These are phyloP conservation scores for Mycena citricolor DNA, from an alignment of 1,284 basidiomycete species.

Conservation along the genomic window DNA sequence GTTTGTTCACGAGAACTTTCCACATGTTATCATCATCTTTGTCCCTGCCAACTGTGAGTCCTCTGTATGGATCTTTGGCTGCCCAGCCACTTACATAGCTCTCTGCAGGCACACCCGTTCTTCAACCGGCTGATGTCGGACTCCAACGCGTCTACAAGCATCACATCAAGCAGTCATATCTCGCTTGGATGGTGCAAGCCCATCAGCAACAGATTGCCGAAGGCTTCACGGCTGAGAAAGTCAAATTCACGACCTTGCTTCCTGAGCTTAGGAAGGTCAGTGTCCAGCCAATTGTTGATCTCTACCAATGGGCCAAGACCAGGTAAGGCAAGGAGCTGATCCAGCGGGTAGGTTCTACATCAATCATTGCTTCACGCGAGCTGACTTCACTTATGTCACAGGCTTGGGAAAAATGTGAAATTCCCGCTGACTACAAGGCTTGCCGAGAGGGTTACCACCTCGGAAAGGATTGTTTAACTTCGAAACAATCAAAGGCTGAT, in stretches of 20 bases:
- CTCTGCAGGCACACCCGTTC: constrained; percentile 16
- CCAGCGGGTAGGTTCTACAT: constrained; percentile 12
- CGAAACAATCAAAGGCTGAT: constrained; percentile 15
- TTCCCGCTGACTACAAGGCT: constrained; percentile 4
- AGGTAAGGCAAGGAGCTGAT: constrained; percentile 24
- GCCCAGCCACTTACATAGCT: constrained; percentile 5
- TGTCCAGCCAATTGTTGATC: constrained; percentile 23
- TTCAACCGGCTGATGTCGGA: constrained; percentile 25
- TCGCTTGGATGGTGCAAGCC: not conserved
- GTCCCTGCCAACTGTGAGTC: constrained; percentile 26
- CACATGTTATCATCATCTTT: constrained; percentile 26
- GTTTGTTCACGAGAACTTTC: constrained; percentile 19
- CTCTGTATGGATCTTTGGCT: too few species aligned
- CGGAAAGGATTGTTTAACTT: not conserved
- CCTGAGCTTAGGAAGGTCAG: constrained; percentile 23
- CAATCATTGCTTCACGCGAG: constrained; percentile 3
- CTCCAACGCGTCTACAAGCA: constrained; percentile 26
- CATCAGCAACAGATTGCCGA: constrained; percentile 13
- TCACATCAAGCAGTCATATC: constrained; percentile 11
- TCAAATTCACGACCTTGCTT: constrained; percentile 22
- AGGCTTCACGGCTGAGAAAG: constrained; percentile 18
- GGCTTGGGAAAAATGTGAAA: constrained; percentile 20
- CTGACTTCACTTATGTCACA: not conserved
- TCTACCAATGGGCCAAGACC: constrained; percentile 25
- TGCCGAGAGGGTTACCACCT: not conserved